phyloP scores from a whole-genome alignment of 192 early-diverging fungal species.

The Rhizophagus clarus region DNA sequence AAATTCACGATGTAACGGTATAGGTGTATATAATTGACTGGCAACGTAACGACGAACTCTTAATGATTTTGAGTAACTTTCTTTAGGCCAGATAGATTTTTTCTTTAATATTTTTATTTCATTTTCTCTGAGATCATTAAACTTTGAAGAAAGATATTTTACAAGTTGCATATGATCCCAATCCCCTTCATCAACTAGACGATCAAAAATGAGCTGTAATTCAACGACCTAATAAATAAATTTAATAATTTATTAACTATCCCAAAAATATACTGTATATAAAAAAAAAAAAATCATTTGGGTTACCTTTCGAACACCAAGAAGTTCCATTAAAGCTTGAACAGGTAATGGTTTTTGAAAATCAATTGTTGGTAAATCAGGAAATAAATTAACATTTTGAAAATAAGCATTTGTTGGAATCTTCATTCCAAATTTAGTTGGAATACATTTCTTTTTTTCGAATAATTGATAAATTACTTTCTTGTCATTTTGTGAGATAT shows the following conservation, averaged over 20 bases:
- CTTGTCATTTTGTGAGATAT: constrained; percentile 40
- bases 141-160: constrained; percentile 70
- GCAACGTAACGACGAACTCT: constrained; percentile 61
- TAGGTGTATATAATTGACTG: constrained; percentile 68
- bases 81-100: constrained; percentile 69
- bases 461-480: constrained; percentile 38
- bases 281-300: too few species aligned
- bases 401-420: constrained; percentile 76
- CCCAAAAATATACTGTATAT: too few species aligned
- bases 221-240: constrained; percentile 64
- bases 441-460: constrained; percentile 60
- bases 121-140: constrained; percentile 54
- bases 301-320: constrained; percentile 83
- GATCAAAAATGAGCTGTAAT: constrained; percentile 81
- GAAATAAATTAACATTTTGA: constrained; percentile 76
- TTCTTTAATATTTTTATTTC: constrained; percentile 65
- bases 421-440: constrained; percentile 72
- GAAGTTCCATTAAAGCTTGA: constrained; percentile 56
- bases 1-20: constrained; percentile 55
- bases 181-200: constrained; percentile 69
- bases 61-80: constrained; percentile 51
- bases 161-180: constrained; percentile 86
- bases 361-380: constrained; percentile 74
- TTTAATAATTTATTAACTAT: not conserved
- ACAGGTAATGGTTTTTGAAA: constrained; percentile 47